Evolutionary conservation across 2,329 filamentous ascomycete genomes (phyloP), one percentile per base, ranked within the genome.

Genomic region (Chaetomium olivaceum): DNA sequence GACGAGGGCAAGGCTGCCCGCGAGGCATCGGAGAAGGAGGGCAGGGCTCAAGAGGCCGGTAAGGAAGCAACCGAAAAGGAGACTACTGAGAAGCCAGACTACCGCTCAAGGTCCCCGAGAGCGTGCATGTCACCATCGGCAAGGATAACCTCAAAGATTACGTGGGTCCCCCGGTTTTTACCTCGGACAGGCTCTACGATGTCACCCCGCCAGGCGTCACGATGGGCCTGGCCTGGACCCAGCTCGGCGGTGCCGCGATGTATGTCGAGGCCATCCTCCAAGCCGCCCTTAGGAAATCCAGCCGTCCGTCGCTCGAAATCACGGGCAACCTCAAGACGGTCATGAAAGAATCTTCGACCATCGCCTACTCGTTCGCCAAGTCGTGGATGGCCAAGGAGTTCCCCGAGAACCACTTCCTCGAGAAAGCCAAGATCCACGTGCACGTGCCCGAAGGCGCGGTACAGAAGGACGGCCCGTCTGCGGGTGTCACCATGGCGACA

Each of bases 401-500:
- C 80, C 89, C 93, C 0, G 89, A 92, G 65, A 99, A 99, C 78
- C 87, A 89, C 76, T 99, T 98, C 83, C 97, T 99, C 74, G 92
- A 98, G 75, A 93, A 95, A 80, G 95, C 94, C 11, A 92, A 91
- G 80, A 87, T 99, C 76, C 95, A 99, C 78, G 83, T 99, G 70
- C 95, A 99, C 81, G 96, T 96, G 66, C 95, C 95, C 0, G 95
- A 99, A 77, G 95, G 95, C 6, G 95, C 95, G 9, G 93, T 97
- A 63, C 91, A 91, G 71, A 99, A 99, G 80, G 95, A 99, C 76
- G 95, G 91, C 0, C 91, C 91, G 4, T 93, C 90, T 57, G 95
- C 95, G 23, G 95, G 95, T 76, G 95, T 99, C 74, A 99, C 95
- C 7, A 99, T 99, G 95, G 91, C 95, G n/a, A 96, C 93, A 7